Evolutionary conservation across 768 basidiomycete genomes (phyloP).

Genomic region (Boletus barrowsii): DNA sequence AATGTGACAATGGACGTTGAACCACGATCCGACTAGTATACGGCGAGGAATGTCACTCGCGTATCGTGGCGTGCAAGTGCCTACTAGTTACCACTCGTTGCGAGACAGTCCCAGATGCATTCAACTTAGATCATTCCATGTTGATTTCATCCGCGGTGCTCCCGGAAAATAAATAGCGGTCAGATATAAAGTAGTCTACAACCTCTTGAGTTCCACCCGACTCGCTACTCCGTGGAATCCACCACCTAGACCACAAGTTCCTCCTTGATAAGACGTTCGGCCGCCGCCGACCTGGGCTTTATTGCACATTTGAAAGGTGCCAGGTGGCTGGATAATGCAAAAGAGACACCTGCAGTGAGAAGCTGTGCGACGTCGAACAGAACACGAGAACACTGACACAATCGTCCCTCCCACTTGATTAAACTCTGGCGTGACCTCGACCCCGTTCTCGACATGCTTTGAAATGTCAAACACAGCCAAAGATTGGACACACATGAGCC

Average conservation of each 20-base stretch:
- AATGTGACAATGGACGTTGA: too few species aligned
- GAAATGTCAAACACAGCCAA: conserved; percentile 45
- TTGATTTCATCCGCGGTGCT: too few species aligned
- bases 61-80: too few species aligned
- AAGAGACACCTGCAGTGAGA: background rate
- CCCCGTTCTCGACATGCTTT: conserved; percentile 38
- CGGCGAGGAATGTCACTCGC: too few species aligned
- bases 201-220: too few species aligned
- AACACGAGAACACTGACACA: background rate
- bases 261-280: background rate
- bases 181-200: too few species aligned
- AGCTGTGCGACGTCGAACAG: background rate
- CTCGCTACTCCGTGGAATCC: too few species aligned
- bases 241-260: background rate
- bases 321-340: conserved; percentile 1
- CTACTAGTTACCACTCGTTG: too few species aligned
- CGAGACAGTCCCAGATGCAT: too few species aligned
- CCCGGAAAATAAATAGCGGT: too few species aligned
- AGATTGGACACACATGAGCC: conserved; percentile 28
- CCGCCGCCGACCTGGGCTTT: conserved; percentile 1
- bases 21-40: too few species aligned
- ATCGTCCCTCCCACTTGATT: conserved; percentile 22
- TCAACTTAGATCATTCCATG: too few species aligned
- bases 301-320: conserved; percentile 17
- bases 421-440: conserved; percentile 43